These are phyloP conservation scores for Sphagnum fallax DNA, from an alignment of 228 moss, liverwort and hornwort species.

Conservation along the genomic window DNA sequence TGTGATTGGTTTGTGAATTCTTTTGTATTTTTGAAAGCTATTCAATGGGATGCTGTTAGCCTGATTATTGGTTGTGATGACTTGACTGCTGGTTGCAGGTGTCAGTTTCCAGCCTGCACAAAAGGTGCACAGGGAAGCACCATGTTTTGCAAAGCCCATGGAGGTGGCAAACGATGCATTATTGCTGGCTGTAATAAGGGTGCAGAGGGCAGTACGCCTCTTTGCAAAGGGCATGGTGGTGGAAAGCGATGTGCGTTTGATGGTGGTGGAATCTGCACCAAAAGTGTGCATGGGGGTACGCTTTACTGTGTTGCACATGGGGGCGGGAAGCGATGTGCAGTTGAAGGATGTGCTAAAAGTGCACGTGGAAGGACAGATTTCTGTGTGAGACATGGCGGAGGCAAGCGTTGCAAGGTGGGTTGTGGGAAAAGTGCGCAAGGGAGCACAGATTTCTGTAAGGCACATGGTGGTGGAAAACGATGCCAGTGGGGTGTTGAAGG, in stretches of 20 bases:
- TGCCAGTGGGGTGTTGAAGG: slow-evolving; percentile 96
- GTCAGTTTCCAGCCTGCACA: slow-evolving; percentile 78
- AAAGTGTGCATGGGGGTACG: slow-evolving; percentile 95
- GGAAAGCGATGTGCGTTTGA: slow-evolving; percentile 96
- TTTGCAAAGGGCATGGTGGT: slow-evolving; percentile 97
- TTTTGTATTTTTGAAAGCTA: too few relatives aligned
- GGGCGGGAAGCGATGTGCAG: slow-evolving; percentile 92
- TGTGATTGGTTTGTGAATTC: too few relatives aligned
- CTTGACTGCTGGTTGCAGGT: slow-evolving; percentile 23
- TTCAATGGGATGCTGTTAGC: too few relatives aligned
- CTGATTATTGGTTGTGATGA: too few relatives aligned
- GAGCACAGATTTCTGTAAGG: slow-evolving; percentile 97
- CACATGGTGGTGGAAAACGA: slow-evolving; percentile 93
- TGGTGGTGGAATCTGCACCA: slow-evolving; percentile 96
- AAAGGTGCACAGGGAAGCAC: slow-evolving; percentile 99
- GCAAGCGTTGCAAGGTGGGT: slow-evolving; percentile 81
- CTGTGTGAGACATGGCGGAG: slow-evolving; percentile 95
- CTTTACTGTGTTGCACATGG: slow-evolving; percentile 96
- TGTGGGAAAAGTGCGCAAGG: slow-evolving; percentile 99
- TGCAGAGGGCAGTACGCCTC: slow-evolving; percentile 95
- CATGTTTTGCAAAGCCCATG: slow-evolving; percentile 97
- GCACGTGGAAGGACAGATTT: slow-evolving; percentile 91
- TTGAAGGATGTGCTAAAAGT: slow-evolving; percentile 85
- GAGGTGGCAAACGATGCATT: slow-evolving; percentile 97
- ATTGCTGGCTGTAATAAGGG: slow-evolving; percentile 96